Conservation (phyloP, 139 green algal species). For the Tetraselmis striata region DNA sequence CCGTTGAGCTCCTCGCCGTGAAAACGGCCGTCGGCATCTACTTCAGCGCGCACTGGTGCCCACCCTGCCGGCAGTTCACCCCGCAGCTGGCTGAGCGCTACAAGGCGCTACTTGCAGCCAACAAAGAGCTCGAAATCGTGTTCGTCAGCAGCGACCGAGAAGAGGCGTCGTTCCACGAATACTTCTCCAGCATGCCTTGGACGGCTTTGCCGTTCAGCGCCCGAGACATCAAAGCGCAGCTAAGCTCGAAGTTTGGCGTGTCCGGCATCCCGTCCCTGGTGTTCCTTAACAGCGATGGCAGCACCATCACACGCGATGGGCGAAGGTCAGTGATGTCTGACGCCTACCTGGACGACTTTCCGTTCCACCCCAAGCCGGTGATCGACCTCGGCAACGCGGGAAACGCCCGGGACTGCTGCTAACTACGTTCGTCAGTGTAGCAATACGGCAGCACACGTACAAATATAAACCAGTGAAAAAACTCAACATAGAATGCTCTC, state of each 20-base stretch:
- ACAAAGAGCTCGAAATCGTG: constrained; percentile 7
- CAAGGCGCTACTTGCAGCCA: background rate
- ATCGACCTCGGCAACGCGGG: too few species aligned
- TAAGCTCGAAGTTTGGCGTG: constrained; percentile 16
- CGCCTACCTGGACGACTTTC: constrained; percentile 9
- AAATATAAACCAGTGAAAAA: too few species aligned
- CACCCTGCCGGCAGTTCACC: background rate
- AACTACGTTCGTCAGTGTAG: too few species aligned
- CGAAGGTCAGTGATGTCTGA: constrained; percentile 4
- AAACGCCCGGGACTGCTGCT: too few species aligned
- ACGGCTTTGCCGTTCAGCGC: constrained; percentile 3
- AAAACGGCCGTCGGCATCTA: too few species aligned
- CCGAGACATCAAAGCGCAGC: constrained; percentile 2
- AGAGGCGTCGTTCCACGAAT: constrained; percentile 13
- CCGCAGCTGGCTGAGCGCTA: background rate
- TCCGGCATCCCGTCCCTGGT: constrained; percentile 23
- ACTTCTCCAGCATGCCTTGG: constrained; percentile 23
- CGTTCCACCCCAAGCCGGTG: constrained; percentile 14
- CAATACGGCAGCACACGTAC: too few species aligned
- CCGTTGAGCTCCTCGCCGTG: too few species aligned
- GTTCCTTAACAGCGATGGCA: constrained; percentile 11
- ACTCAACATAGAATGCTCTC: too few species aligned
- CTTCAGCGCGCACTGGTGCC: constrained; percentile 20
- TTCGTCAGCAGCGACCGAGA: constrained; percentile 20
- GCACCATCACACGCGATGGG: constrained; percentile 10